Percentiles rank a stretch among this genome's conserved stretches.
Conservation (phyloP, 257 asterid species). For the Nicotiana obtusifolia region DNA sequence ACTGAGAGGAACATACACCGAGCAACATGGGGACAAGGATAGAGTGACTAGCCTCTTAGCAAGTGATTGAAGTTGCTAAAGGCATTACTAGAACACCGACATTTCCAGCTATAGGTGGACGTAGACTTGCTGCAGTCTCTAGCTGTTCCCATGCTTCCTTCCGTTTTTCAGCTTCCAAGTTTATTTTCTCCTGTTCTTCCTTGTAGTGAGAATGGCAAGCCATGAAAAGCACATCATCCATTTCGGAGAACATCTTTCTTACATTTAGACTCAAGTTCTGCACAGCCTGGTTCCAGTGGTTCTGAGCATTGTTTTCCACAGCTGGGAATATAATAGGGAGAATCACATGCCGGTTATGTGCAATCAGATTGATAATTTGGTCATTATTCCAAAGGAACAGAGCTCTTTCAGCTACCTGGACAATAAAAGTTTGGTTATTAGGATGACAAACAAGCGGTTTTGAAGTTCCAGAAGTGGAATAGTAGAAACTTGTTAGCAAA, state of each 20-base stretch:
- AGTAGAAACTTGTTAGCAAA: neutral
- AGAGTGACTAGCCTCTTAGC: constrained; percentile 16
- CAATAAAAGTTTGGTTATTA: neutral
- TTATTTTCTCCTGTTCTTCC: constrained; percentile 42
- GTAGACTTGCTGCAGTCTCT: constrained; percentile 48
- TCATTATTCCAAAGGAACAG: constrained; percentile 27
- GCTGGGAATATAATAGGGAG: constrained; percentile 79
- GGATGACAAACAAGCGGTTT: neutral
- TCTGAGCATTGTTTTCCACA: constrained; percentile 52
- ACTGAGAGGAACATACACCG: neutral
- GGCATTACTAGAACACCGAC: constrained; percentile 59
- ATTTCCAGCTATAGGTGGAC: constrained; percentile 55
- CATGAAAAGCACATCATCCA: constrained; percentile 57
- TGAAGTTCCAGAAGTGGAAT: neutral
- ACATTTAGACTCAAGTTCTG: constrained; percentile 63
- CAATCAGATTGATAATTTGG: constrained; percentile 55
- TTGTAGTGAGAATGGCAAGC: constrained; percentile 50
- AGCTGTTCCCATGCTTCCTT: constrained; percentile 55
- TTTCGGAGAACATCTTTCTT: constrained; percentile 57
- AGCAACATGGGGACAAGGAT: neutral
- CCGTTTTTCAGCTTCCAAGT: constrained; percentile 32
- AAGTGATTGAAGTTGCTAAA: constrained; percentile 18
- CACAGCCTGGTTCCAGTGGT: constrained; percentile 83
- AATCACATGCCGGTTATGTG: constrained; percentile 60
- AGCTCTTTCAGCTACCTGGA: constrained; percentile 90